These are phyloP conservation scores for Tricholoma bakamatsutake DNA, from an alignment of 768 basidiomycete genomes.

Conservation along the genomic window DNA sequence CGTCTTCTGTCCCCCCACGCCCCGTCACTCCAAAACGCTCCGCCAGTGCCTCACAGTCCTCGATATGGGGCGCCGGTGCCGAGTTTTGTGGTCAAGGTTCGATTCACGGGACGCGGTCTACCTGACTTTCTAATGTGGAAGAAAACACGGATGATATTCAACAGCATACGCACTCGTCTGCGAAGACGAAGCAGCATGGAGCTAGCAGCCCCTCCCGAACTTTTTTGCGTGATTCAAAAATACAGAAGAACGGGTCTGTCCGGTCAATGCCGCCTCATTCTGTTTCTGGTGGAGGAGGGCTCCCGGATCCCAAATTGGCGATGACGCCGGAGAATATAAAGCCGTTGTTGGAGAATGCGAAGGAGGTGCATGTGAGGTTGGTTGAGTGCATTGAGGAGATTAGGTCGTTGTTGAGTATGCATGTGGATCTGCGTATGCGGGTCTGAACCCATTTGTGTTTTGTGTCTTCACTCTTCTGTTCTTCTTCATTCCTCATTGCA, in stretches of 20 bases:
- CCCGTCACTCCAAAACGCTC: constrained; percentile 40
- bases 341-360: constrained; percentile 71
- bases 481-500: not conserved
- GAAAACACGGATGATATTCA: constrained; percentile 35
- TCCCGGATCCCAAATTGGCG: constrained; percentile 51
- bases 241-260: constrained; percentile 48
- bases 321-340: constrained; percentile 88
- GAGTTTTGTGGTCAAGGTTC: constrained; percentile 7
- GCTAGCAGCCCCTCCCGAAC: constrained; percentile 30
- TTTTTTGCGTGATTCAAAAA: constrained; percentile 15
- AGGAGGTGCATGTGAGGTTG: constrained; percentile 63
- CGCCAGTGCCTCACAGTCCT: constrained; percentile 42
- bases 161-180: constrained; percentile 7
- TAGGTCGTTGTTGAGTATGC: constrained; percentile 32
- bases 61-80: constrained; percentile 24
- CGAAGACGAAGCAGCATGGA: constrained; percentile 22
- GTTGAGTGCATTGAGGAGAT: constrained; percentile 69
- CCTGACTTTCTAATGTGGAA: constrained; percentile 68
- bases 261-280: constrained; percentile 59
- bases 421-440: not conserved
- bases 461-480: not conserved
- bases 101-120: constrained; percentile 31
- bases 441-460: not conserved
- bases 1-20: constrained; percentile 15
- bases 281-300: constrained; percentile 13